Evolutionary conservation across 2,329 filamentous ascomycete genomes (phyloP), one percentile per base, ranked within the genome.

Genomic region (Pestalotiopsis sp.): DNA sequence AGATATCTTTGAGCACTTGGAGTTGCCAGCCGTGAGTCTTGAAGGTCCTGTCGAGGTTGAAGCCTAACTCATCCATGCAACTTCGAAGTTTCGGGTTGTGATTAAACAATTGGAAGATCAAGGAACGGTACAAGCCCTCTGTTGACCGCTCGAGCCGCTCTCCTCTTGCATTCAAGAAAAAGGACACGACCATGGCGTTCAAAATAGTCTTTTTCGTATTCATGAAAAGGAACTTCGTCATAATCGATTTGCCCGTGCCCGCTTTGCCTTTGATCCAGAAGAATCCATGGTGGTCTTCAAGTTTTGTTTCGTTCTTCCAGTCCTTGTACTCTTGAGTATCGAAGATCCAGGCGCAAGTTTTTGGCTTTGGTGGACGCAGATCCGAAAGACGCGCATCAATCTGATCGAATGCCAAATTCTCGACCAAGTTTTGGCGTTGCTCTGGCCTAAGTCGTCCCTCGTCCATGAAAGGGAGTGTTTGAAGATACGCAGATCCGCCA

Each of bases 161-260:
- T 1, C 84, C 84, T 64, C 83, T 75, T 0, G 83, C 83, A 67
- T 85, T 83, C 77, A 87, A 87, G 77, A 86, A 87, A 73, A 85
- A 86, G 0, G 74, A 76, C 3, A 77, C 69, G 6, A 74, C 68
- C 5, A 70, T 68, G 11, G 25, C 13, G 17, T 27, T 3, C 6
- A 11, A 12, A 14, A 4, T 27, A 4, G 23, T n/a, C 7, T 36
- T 31, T 57, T 57, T 57, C 68, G n/a, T 73, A 17, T 56, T n/a
- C 20, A 13, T 52, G 14, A 23, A 27, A 0, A 59, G 66, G 23
- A 67, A 69, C 25, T 69, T 69, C 63, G 64, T 63, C 56, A 69
- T 14, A 12, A 63, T 69, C 3, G 63, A 69, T 58, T 69, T 69
- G 4, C 67, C 67, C 3, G 67, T 25, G 3, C 67, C 67, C 14